Base-by-base conservation (phyloP, 805 yeast species). In the Myxozyma nipponensis region DNA sequence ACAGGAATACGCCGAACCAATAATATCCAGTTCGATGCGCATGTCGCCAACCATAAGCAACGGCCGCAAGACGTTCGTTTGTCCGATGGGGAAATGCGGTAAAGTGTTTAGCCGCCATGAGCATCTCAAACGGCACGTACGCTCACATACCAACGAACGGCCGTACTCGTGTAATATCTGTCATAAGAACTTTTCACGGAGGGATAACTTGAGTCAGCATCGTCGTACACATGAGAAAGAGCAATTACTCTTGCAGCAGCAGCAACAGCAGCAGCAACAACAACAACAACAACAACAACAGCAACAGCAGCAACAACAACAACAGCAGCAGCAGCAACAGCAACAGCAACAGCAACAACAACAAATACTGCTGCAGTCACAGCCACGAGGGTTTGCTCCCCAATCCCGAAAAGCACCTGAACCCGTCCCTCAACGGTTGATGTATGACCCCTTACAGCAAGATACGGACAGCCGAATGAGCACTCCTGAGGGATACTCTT, bases 131-230 rank as follows among this genome's bases (percentile, higher is more conserved):
- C 30, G 59, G 52, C 59, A 56, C 24, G 59, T 56, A 15, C 49
- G 59, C 9, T 52, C 59, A n/a, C 59, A 56, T 23, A 56, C 59
- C 10, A 54, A 54, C 24, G 59, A 56, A 19, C 21, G 59, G 22
- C 59, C 59, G 17, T 56, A 54, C 30, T 50, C 26, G 7, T 56
- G 59, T 44, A 46, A 47, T 34, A 40, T 56, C 6, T 56, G 59
- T 42, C 46, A 46, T 15, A 56, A 50, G 23, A 50, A 54, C 10
- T 56, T 56, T 34, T 54, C 60, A 42, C 49, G 63, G 1, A 52
- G 52, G 2, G 58, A 48, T 26, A 59, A 50, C 23, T 44, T 47
- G 1, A 50, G 50, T 4, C 61, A 52, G 44, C 60, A 57, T 47
- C 51, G 55, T 13, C 52, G 58, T 23, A 55, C 61, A 15, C 58